These are phyloP conservation scores for Bryum argenteum DNA, from an alignment of 225 moss, liverwort and hornwort genomes.

Conservation along the genomic window DNA sequence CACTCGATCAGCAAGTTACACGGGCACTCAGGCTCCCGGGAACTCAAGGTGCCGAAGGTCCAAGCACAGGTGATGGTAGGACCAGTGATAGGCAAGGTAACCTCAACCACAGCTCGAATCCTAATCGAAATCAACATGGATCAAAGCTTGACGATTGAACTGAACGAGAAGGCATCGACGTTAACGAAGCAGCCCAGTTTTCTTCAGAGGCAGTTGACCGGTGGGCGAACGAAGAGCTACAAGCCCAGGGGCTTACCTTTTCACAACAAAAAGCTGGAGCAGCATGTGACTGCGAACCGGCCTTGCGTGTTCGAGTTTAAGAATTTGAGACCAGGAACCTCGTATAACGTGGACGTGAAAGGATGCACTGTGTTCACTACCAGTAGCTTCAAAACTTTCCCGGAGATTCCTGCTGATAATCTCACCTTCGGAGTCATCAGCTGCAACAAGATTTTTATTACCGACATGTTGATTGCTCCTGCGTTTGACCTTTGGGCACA, in stretches of 20 bases:
- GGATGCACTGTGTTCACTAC: slow-evolving; percentile 41
- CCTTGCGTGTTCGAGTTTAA: slow-evolving; percentile 68
- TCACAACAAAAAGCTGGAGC: slow-evolving; percentile 12
- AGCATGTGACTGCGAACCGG: slow-evolving; percentile 42
- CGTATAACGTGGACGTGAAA: slow-evolving; percentile 63
- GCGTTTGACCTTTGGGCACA: slow-evolving; percentile 85
- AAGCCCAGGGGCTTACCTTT: background rate
- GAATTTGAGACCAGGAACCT: slow-evolving; percentile 54
- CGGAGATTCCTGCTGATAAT: slow-evolving; percentile 40
- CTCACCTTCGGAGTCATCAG: slow-evolving; percentile 79
- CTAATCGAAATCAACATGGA: slow-evolving; percentile 68
- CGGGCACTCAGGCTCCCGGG: slow-evolving; percentile 46
- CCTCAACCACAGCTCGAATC: slow-evolving; percentile 67
- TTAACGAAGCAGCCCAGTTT: slow-evolving; percentile 43
- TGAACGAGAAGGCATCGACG: slow-evolving; percentile 23
- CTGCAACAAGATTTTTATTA: slow-evolving; percentile 98
- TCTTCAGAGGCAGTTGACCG: slow-evolving; percentile 32
- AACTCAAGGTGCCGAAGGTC: slow-evolving; percentile 20
- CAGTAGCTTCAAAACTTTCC: slow-evolving; percentile 76
- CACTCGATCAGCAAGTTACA: slow-evolving; percentile 59
- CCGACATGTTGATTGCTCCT: slow-evolving; percentile 69
- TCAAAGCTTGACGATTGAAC: slow-evolving; percentile 44
- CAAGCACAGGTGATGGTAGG: slow-evolving; percentile 65
- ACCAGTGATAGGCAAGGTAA: slow-evolving; percentile 92
- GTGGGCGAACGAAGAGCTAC: slow-evolving; percentile 8